phyloP scores from a whole-genome alignment of 208 protist species.

The Wallacemonas sp. region DNA sequence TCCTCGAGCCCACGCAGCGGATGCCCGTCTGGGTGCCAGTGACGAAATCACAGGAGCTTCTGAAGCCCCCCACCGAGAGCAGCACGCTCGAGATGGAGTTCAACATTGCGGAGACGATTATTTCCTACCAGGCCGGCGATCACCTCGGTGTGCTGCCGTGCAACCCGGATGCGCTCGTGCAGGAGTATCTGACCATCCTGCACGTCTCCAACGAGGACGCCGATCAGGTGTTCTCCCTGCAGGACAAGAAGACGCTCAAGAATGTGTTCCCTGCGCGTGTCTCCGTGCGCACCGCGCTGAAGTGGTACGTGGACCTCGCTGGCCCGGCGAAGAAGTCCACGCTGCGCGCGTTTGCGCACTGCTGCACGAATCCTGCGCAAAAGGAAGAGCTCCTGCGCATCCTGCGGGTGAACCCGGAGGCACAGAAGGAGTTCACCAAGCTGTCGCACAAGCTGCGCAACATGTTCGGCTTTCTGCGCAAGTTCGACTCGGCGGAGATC shows the following conservation, averaged over 20 bases:
- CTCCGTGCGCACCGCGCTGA: slow-evolving; percentile 77
- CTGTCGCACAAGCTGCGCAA: slow-evolving; percentile 74
- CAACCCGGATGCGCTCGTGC: slow-evolving; percentile 87
- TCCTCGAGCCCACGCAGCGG: slow-evolving; percentile 87
- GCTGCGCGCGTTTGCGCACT: slow-evolving; percentile 89
- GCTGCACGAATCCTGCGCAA: slow-evolving; percentile 68
- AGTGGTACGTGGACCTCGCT: slow-evolving; percentile 91
- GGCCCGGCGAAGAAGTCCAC: slow-evolving; percentile 89
- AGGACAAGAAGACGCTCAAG: slow-evolving; percentile 86
- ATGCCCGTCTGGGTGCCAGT: slow-evolving; percentile 84
- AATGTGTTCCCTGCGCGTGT: slow-evolving; percentile 87
- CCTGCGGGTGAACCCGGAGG: slow-evolving; percentile 66
- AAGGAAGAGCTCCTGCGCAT: slow-evolving; percentile 79
- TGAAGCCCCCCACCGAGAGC: slow-evolving; percentile 39
- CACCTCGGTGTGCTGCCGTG: slow-evolving; percentile 94
- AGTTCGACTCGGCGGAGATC: slow-evolving; percentile 78
- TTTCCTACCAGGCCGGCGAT: slow-evolving; percentile 94
- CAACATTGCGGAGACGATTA: slow-evolving; percentile 76
- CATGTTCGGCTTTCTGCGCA: slow-evolving; percentile 78
- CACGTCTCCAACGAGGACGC: slow-evolving; percentile 56
- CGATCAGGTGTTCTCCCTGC: slow-evolving; percentile 77
- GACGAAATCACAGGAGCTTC: slow-evolving; percentile 72
- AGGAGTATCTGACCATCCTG: slow-evolving; percentile 72
- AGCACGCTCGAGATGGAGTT: slow-evolving; percentile 91
- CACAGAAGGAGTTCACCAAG: slow-evolving; percentile 74